Evolutionary conservation across 371 early-diverging fungal species (phyloP), one percentile per base, ranked within the genome.

Genomic region (Funneliformis caledonium): DNA sequence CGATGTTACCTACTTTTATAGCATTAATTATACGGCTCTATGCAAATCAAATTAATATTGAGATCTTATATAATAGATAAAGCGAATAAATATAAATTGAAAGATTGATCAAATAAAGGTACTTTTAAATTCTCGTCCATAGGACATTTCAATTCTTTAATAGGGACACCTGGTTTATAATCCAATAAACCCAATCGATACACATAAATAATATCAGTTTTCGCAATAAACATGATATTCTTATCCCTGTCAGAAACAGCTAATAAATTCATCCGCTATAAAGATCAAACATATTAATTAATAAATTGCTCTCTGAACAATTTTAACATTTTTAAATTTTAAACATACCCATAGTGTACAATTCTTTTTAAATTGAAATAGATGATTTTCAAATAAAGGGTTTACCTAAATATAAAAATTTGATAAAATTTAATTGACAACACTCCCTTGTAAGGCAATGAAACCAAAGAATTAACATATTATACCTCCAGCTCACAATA

Each of bases 21-120:
- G 91, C 89, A 83, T 92, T 93, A 73, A 93, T 91, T 22, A n/a
- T n/a, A 64, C 37, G 52, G 10, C 2, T 33, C 78, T 78, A 8
- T 43, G 45, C 4, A 19, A 70, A 19, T 43, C 11, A 67, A 45
- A 43, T 42, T 37, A 37, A 37, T 37, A 37, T 37, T 37, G 37
- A 37, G 37, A 37, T 37, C 37, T 37, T 1, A 37, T 37, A 2
- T 37, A 37, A 37, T 37, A 2, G 3, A 37, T 37, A 37, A 37
- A 37, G 3, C 37, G 37, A 37, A 37, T 37, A 37, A 47, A 12
- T n/a, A 69, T 45, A 43, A 42, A 12, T 37, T 42, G 12, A 7
- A 42, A 2, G 14, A 43, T 42, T 33, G n/a, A 16, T 6, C 69
- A 7, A n/a, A 64, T 69, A 45, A 9, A 70, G 9, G 8, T 45